These are phyloP conservation scores for Metarhizium album DNA, from an alignment of 2,329 filamentous ascomycete genomes.

Conservation along the genomic window DNA sequence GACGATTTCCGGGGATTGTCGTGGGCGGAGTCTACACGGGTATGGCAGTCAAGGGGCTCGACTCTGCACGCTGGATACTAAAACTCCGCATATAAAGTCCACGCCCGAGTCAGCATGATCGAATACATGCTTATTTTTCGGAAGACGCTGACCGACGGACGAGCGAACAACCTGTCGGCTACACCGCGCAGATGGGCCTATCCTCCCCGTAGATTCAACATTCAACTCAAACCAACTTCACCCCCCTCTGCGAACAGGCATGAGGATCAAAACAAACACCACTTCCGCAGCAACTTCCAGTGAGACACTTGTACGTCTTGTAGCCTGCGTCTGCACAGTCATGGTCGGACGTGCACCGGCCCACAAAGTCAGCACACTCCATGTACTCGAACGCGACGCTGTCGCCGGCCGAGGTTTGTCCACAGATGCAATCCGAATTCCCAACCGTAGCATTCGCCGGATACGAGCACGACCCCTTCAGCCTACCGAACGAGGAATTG, in stretches of 20 bases:
- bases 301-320: conserved; percentile 19
- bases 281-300: conserved; percentile 24
- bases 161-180: not conserved
- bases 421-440: conserved; percentile 24
- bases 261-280: conserved; percentile 27
- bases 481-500: conserved; percentile 11
- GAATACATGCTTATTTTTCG: not conserved
- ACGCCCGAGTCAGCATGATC: too few species aligned
- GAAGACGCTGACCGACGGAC: too few species aligned
- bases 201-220: conserved; percentile 7
- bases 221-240: conserved; percentile 13
- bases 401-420: conserved; percentile 15
- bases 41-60: too few species aligned
- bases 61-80: too few species aligned
- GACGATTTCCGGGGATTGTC: too few species aligned
- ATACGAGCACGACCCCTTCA: conserved; percentile 18
- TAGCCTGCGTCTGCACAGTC: conserved; percentile 18
- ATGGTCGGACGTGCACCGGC: conserved; percentile 14
- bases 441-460: conserved; percentile 19
- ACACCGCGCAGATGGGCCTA: not conserved
- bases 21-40: too few species aligned
- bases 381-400: conserved; percentile 22
- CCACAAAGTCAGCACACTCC: conserved; percentile 23
- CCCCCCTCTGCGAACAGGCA: conserved; percentile 24
- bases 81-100: too few species aligned